phyloP scores from a whole-genome alignment of 2,329 filamentous ascomycete genomes.

The Aspergillus aculeatinus region DNA sequence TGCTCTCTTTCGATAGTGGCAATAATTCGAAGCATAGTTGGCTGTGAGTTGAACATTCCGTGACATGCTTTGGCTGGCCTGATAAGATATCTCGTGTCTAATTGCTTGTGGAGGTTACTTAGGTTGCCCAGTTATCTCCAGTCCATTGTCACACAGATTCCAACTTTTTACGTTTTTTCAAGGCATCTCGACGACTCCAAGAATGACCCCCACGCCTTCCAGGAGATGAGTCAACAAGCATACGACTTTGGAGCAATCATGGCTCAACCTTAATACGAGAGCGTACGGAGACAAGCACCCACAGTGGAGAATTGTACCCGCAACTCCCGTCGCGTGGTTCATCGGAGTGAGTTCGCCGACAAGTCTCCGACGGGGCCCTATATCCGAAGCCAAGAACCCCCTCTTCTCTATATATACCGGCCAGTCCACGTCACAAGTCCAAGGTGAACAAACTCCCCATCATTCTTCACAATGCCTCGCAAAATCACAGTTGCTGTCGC shows the following conservation, averaged over 20 bases:
- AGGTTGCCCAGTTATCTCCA: no score
- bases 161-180: no score
- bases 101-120: no score
- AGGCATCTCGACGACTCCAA: neutral
- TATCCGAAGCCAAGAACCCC: neutral
- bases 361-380: neutral
- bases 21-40: no score
- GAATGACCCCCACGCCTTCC: neutral
- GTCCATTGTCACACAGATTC: no score
- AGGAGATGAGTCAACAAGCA: neutral
- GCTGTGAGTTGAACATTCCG: no score
- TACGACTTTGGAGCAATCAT: neutral
- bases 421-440: neutral
- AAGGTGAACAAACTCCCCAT: neutral
- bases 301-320: neutral
- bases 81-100: no score
- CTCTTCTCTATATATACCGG: neutral
- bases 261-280: neutral
- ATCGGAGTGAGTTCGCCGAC: neutral
- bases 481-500: slow-evolving; percentile 47
- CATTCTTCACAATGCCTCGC: slow-evolving; percentile 36
- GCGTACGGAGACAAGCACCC: neutral
- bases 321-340: neutral
- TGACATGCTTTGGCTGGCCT: no score
- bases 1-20: no score